Conservation (phyloP, 2,329 filamentous ascomycete species). For the Teratosphaeria viscida region DNA sequence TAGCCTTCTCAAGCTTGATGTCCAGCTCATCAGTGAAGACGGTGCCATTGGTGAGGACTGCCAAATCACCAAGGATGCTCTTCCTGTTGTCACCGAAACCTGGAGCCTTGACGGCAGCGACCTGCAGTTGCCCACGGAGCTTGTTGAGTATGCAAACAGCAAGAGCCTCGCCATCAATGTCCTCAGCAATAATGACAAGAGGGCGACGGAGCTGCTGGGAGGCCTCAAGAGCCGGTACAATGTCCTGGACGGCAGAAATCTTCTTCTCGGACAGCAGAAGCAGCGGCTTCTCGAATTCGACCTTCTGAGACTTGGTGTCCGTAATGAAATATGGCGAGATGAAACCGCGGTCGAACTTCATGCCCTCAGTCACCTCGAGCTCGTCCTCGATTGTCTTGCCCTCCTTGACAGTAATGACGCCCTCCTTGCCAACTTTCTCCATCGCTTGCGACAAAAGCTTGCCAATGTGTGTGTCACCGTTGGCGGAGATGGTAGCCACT, state of each 20-base stretch:
- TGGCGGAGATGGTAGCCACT: constrained; percentile 96
- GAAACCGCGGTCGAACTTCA: constrained; percentile 98
- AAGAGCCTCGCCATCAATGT: constrained; percentile 96
- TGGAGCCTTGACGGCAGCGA: constrained; percentile 95
- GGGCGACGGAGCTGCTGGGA: constrained; percentile 92
- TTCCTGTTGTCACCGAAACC: constrained; percentile 99
- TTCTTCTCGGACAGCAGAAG: constrained; percentile 99
- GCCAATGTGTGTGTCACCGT: constrained; percentile 91
- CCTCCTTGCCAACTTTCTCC: constrained; percentile 99
- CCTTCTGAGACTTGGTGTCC: constrained; percentile 96
- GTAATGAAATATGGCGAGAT: constrained; percentile 99
- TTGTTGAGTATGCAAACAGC: constrained; percentile 99
- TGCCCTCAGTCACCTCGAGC: constrained; percentile 97
- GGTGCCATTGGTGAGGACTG: constrained; percentile 87
- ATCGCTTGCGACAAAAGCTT: constrained; percentile 95
- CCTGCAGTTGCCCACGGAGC: constrained; percentile 97
- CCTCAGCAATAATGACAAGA: constrained; percentile 96
- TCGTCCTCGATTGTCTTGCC: constrained; percentile 97
- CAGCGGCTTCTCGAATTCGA: constrained; percentile 98
- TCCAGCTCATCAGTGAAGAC: constrained; percentile 98
- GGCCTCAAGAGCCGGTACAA: constrained; percentile 93
- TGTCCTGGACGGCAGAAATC: constrained; percentile 98
- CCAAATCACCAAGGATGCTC: constrained; percentile 95
- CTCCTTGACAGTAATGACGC: constrained; percentile 99
- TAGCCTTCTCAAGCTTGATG: constrained; percentile 98